Conservation (phyloP, 768 basidiomycete genomes). For the Tulasnella sp. region DNA sequence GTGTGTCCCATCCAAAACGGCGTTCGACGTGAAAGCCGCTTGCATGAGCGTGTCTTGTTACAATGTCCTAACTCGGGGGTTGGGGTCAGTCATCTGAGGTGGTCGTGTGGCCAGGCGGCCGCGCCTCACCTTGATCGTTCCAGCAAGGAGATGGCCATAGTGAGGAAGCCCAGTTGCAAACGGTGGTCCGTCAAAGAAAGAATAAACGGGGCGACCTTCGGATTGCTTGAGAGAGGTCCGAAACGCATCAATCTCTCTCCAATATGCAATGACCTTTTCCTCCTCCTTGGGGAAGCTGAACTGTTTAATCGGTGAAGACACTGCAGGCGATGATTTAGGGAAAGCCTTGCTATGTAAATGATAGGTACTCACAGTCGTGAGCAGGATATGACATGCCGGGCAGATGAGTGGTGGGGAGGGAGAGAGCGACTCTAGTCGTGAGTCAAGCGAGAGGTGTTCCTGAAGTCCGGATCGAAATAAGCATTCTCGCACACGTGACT, state of each 20-base stretch:
- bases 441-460: background rate
- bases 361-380: constrained; percentile 55
- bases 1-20: constrained; percentile 98
- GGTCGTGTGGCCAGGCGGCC: background rate
- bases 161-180: constrained; percentile 96
- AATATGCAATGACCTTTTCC: constrained; percentile 81
- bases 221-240: constrained; percentile 87
- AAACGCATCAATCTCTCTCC: constrained; percentile 97
- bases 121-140: constrained; percentile 75
- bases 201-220: constrained; percentile 80
- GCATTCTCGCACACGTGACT: background rate
- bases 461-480: background rate
- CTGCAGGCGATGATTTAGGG: constrained; percentile 33
- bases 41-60: constrained; percentile 90
- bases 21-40: constrained; percentile 88
- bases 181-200: constrained; percentile 96
- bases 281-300: constrained; percentile 87
- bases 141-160: constrained; percentile 88
- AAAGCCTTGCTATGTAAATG: background rate
- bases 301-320: constrained; percentile 42
- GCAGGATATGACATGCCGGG: constrained; percentile 52
- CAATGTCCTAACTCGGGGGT: constrained; percentile 70
- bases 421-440: background rate
- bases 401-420: background rate
- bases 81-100: background rate